Conservation (phyloP, 192 early-diverging fungal genomes). For the Podila minutissima region DNA sequence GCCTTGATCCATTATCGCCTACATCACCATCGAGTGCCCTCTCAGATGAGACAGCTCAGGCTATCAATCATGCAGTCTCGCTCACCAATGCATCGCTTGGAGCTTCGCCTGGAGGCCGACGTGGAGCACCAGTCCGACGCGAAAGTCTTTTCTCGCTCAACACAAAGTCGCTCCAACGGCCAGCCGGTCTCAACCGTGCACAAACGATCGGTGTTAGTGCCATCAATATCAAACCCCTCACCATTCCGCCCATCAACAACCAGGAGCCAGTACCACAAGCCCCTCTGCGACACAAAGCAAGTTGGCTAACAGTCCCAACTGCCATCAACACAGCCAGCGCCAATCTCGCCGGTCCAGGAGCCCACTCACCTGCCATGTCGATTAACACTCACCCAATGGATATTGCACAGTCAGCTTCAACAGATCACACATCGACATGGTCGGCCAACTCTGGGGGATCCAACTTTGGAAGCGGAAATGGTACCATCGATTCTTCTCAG, state of each 20-base stretch:
- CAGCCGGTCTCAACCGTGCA: slow-evolving; percentile 18
- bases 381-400: slow-evolving; percentile 39
- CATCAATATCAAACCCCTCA: slow-evolving; percentile 20
- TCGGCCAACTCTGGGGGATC: slow-evolving; percentile 13
- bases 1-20: background rate
- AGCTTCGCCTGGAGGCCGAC: background rate
- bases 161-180: slow-evolving; percentile 47
- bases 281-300: slow-evolving; percentile 12
- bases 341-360: slow-evolving; percentile 9
- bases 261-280: background rate
- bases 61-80: slow-evolving; percentile 38
- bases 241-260: slow-evolving; percentile 9
- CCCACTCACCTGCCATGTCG: slow-evolving; percentile 1
- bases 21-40: slow-evolving; percentile 6
- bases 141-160: slow-evolving; percentile 56
- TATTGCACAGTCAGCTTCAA: slow-evolving; percentile 35
- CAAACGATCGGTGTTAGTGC: slow-evolving; percentile 17
- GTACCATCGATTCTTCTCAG: background rate
- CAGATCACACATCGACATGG: slow-evolving; percentile 22
- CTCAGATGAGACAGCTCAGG: slow-evolving; percentile 43
- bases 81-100: slow-evolving; percentile 10
- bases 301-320: slow-evolving; percentile 37
- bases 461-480: background rate
- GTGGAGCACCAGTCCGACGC: slow-evolving; percentile 21
- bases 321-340: slow-evolving; percentile 3